These are phyloP conservation scores for Globisporangium takayamanum DNA, from an alignment of 352 stramenopile genomes.

Conservation along the genomic window DNA sequence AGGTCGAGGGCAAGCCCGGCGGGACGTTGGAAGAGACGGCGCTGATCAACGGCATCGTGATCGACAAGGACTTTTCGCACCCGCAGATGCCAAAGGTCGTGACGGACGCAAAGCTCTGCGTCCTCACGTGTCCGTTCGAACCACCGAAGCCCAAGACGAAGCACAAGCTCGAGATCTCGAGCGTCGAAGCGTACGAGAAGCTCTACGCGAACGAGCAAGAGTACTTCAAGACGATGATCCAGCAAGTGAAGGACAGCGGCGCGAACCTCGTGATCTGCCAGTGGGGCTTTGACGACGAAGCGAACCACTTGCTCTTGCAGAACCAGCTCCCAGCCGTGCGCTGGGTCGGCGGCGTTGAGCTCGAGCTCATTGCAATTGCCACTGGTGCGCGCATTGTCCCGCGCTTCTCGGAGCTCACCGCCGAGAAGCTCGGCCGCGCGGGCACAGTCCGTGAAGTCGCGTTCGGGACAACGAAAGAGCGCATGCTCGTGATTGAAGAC, in stretches of 20 bases:
- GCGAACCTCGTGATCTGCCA: constrained; percentile 99
- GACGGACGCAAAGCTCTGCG: constrained; percentile 97
- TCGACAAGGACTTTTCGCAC: constrained; percentile 99
- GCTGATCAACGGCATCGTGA: constrained; percentile 98
- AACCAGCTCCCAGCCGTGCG: constrained; percentile 96
- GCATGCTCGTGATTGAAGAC: constrained; percentile 99
- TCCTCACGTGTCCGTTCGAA: constrained; percentile 99
- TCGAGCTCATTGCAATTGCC: constrained; percentile 99
- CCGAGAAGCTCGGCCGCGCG: constrained; percentile 95
- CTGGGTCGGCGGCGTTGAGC: constrained; percentile 99
- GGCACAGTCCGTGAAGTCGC: constrained; percentile 94
- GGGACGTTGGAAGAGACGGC: constrained; percentile 96
- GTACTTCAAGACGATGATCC: constrained; percentile 99
- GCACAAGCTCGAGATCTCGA: constrained; percentile 99
- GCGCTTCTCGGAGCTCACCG: constrained; percentile 95
- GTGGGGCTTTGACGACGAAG: constrained; percentile 99
- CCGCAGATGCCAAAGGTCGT: constrained; percentile 98
- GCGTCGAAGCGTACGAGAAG: constrained; percentile 95
- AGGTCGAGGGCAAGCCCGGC: constrained; percentile 98
- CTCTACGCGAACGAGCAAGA: constrained; percentile 97
- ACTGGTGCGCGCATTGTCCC: constrained; percentile 98
- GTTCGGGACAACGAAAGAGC: constrained; percentile 97
- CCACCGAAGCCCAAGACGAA: constrained; percentile 99
- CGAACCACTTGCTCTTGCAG: constrained; percentile 98
- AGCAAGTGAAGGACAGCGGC: constrained; percentile 98